Percentiles rank a stretch among this genome's conserved stretches.
phyloP scores from a whole-genome alignment of 2,329 filamentous ascomycete genomes.

The Coccinonectria pachysandricola region DNA sequence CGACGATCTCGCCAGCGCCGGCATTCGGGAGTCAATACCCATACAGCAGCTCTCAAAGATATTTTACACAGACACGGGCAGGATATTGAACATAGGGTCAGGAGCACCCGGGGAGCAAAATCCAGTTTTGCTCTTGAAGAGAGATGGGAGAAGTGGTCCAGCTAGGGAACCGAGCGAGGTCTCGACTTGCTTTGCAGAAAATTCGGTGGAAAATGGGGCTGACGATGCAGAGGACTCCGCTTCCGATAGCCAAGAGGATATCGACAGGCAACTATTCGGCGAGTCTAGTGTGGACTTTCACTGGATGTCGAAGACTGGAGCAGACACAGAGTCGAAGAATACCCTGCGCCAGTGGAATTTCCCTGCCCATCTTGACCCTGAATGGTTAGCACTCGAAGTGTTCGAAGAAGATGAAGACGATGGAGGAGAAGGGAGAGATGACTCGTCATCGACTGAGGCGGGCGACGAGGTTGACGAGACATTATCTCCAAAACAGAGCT shows the following conservation, averaged over 20 bases:
- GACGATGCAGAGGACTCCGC: constrained; percentile 1
- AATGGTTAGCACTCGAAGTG: constrained; percentile 88
- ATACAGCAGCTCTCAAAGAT: constrained; percentile 66
- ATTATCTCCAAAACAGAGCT: constrained; percentile 4
- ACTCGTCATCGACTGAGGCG: constrained; percentile 32
- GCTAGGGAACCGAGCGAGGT: constrained; percentile 1
- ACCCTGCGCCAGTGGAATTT: constrained; percentile 26
- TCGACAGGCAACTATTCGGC: constrained; percentile 34
- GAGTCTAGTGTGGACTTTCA: no score
- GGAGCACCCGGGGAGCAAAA: constrained; percentile 37
- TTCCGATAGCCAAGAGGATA: constrained; percentile 27
- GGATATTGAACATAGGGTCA: constrained; percentile 68
- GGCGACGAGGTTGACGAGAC: constrained; percentile 20
- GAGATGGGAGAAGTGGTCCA: constrained; percentile 13
- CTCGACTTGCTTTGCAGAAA: constrained; percentile 31
- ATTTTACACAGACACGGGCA: constrained; percentile 86
- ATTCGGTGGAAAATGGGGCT: constrained; percentile 20
- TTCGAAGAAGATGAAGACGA: constrained; percentile 48
- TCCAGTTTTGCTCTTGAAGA: constrained; percentile 25
- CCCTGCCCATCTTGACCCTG: constrained; percentile 68
- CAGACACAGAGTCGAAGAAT: no score
- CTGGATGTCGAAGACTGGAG: no score
- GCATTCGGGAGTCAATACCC: constrained; percentile 44
- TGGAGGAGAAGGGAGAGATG: constrained; percentile 28
- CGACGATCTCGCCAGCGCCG: constrained; percentile 32